Evolutionary conservation across 129 eudicot genomes (phyloP).

Genomic region (Rutidosis leptorrhynchoides): DNA sequence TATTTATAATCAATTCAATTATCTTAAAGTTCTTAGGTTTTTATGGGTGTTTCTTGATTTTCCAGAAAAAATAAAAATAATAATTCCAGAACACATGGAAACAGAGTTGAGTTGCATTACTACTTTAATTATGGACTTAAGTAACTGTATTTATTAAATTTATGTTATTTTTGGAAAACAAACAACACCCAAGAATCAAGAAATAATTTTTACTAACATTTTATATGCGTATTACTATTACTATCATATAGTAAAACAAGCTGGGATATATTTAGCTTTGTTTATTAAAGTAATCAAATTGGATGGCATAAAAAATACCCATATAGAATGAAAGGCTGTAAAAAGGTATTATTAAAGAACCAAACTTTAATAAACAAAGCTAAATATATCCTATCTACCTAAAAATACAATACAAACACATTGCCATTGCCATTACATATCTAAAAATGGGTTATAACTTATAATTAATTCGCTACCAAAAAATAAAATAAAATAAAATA

Average conservation of each 20-base stretch:
- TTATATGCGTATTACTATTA: background rate
- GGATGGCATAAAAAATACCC: slow-evolving; percentile 6
- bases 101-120: slow-evolving; percentile 23
- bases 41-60: background rate
- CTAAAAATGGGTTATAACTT: no score
- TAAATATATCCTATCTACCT: slow-evolving; percentile 13
- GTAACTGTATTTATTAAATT: background rate
- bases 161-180: slow-evolving; percentile 19
- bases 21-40: background rate
- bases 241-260: background rate
- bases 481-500: no score
- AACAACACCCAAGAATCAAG: slow-evolving; percentile 18
- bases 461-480: no score
- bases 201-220: background rate
- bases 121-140: slow-evolving; percentile 9
- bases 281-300: no score
- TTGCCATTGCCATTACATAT: slow-evolving; percentile 13
- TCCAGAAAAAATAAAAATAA: background rate
- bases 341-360: slow-evolving; percentile 16
- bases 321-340: slow-evolving; percentile 32
- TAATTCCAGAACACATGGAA: slow-evolving; percentile 3
- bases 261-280: no score
- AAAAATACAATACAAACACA: slow-evolving; percentile 9
- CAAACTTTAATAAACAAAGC: background rate
- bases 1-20: background rate